Conservation (phyloP, 257 asterid genomes). For the Solanum rostratum region DNA sequence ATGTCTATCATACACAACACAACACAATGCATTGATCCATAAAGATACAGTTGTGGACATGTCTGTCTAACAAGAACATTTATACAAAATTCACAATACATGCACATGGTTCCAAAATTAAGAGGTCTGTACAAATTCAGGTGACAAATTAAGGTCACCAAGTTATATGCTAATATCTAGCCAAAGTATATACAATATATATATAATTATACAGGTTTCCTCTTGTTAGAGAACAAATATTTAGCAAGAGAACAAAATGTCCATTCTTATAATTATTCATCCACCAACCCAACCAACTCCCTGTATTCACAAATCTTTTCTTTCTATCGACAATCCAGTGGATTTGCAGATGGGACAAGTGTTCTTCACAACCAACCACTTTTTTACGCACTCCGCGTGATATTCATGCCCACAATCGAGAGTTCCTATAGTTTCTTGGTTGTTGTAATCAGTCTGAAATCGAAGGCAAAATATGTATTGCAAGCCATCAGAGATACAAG, state of each 20-base stretch:
- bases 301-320: constrained; percentile 18
- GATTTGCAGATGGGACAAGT: constrained; percentile 19
- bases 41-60: not conserved
- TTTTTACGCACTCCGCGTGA: constrained; percentile 8
- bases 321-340: constrained; percentile 7
- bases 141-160: constrained; percentile 32
- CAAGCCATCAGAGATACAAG: not conserved
- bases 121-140: constrained; percentile 46
- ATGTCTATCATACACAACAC: not conserved
- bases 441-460: constrained; percentile 2
- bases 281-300: constrained; percentile 5
- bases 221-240: not conserved
- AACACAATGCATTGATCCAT: not conserved
- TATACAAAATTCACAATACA: constrained; percentile 28
- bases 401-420: constrained; percentile 18
- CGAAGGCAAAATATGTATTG: not conserved
- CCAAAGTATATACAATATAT: constrained; percentile 35
- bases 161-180: not conserved
- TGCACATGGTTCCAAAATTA: not conserved
- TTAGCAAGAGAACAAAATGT: constrained; percentile 8
- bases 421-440: constrained; percentile 3
- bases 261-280: constrained; percentile 22
- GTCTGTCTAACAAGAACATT: constrained; percentile 3
- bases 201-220: constrained; percentile 29
- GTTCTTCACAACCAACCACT: constrained; percentile 17